Evolutionary conservation across 1,284 basidiomycete genomes (phyloP), one percentile per base, ranked within the genome.

Genomic region (Trichosporon sp.): DNA sequence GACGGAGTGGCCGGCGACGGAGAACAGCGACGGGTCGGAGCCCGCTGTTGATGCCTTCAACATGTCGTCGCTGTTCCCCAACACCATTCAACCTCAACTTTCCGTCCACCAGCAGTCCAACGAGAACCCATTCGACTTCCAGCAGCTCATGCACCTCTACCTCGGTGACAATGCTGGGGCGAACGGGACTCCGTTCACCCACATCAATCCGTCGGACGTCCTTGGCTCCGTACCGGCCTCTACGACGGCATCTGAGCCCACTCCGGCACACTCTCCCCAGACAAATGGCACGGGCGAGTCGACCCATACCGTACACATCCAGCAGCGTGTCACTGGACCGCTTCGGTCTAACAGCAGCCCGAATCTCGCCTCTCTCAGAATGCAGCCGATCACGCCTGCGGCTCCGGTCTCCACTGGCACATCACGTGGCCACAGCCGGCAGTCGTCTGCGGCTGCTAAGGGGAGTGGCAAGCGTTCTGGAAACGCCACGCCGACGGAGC

Each of bases 151-250:
- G 80, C 74, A 79, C 58, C 69, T 81, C 34, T 81, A 81, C 67
- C 71, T 80, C 44, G 74, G 76, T 40, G 74, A 78, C 46, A 76
- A 77, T 57, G 67, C 72, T 10, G 40, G 54, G 11, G 16, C 31
- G 14, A 9, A 62, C 73, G 11, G 70, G 72, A 14, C 70, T 21
- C 86, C 86, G 4, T 91, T 87, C 81, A 92, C 91, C 32, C 89
- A 91, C 77, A 89, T 95, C 66, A 90, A 95, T 81, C 92, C 92
- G 2, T 88, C 87, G 21, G 90, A 94, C 78, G 89, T 93, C 57
- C 81, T 92, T 60, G 40, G 64, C n/a, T 31, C 36, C 25, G 19
- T 61, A 16, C 61, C 61, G 4, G 21, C 33, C 4, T 56, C 27
- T 8, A 34, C 34, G 7, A 40, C 31, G 7, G 37, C n/a, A 2